Base-by-base conservation (phyloP, 1,139 yeast genomes). In the Magnusiomyces ingens region DNA sequence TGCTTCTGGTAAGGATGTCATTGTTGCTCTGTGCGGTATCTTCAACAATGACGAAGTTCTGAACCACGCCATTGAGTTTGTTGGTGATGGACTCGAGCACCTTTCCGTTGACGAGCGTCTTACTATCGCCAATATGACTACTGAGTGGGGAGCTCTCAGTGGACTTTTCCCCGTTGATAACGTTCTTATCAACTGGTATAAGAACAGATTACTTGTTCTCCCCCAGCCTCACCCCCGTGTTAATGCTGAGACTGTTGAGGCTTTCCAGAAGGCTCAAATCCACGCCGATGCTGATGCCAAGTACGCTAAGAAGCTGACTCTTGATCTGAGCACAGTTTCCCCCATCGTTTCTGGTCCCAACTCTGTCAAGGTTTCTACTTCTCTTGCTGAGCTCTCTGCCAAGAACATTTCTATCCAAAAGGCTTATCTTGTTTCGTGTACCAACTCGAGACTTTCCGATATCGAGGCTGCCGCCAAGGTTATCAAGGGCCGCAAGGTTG, bases 91-190 rank as follows among this genome's bases (percentile, higher is more conserved):
- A 45, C 77, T 93, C 26, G 74, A 77, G 44, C 76, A 80, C 58
- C 75, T 93, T 56, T 77, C 96, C 1, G 80, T 93, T 45, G 99
- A 93, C 69, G 91, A 88, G 71, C 81, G 99, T 67, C 78, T 93
- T 61, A 93, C 99, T 21, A 91, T 93, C 61, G 99, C 99, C 54
- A 93, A 93, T 68, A 93, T 93, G 99, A 93, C 99, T 51, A 93
- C 99, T 44, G 99, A 93, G 72, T 93, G 99, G 99, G 99, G 99
- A 63, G 99, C 99, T 0, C 76, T 93, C 15, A 86, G 96, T 4
- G 99, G 99, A 46, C 74, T 93, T 57, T 93, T 93, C 80, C 98
- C 99, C 3, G 90, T 93, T 19, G 99, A 93, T 68, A 75, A 80
- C 22, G 82, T 82, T 17, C 75, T 90, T 62, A 71, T 90, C 46